Evolutionary conservation across 2,329 filamentous ascomycete genomes (phyloP), one percentile per base, ranked within the genome.

Genomic region (Alternaria arbusti): DNA sequence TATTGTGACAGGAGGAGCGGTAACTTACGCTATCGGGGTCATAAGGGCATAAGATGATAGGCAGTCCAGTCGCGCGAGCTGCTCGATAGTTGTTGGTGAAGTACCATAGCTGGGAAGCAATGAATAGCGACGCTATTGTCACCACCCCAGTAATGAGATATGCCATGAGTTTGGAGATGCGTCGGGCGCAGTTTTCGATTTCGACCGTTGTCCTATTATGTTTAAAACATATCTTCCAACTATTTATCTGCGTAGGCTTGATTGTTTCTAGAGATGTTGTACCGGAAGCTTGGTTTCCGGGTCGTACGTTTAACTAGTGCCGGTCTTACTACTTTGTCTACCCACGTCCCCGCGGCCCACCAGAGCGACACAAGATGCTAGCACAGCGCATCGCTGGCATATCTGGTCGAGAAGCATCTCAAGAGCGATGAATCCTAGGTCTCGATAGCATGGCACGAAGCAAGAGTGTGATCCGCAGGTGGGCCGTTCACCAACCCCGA

Each of bases 1-100:
- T 44, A 43, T 36, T 49, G 45, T 5, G 20, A 32, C 7, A 47
- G 22, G 12, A 32, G 45, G n/a, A 58, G 10, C 20, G n/a, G 51
- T 17, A 20, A 61, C 52, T 45, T 44, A 61, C 58, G 23, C 59
- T 56, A 25, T 61, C 52, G 9, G 59, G 59, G 45, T 61, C 46
- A 40, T 57, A 61, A 13, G 59, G 52, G 17, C 59, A 61, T 13
- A 61, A 30, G 4, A 61, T 17, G 6, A 61, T 28, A 3, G 59
- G 52, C 23, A 61, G 15, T 22, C 59, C 30, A 11, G 52, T 57
- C 13, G 52, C 23, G n/a, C 45, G 50, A 3, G 59, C 59, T 45
- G 23, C 52, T 9, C 20, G 45, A 30, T 61, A 61, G 23, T 61
- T 61, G 54, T 46, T 46, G 17, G 15, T 6, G 25, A 46, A 8